A percentile compares a stretch with the other conserved stretches of the same genome.
Evolutionary conservation across 768 basidiomycete genomes (phyloP).

Genomic region (Tricholoma furcatifolium): DNA sequence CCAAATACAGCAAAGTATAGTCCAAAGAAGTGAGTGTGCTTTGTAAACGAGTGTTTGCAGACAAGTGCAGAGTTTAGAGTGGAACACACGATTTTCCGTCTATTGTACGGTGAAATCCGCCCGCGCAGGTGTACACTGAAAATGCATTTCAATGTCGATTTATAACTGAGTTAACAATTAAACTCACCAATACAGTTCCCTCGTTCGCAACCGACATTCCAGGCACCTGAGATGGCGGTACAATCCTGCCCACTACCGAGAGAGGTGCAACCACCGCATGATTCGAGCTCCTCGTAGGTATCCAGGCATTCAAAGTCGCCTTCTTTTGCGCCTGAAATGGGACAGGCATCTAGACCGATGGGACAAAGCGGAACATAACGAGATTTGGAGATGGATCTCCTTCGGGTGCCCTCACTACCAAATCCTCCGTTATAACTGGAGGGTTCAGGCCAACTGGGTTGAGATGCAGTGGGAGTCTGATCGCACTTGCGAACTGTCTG

Average conservation of each 20-base stretch:
- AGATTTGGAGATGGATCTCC: constrained; percentile 29
- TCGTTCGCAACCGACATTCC: constrained; percentile 69
- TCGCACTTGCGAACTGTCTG: constrained; percentile 39
- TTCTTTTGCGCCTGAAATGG: constrained; percentile 38
- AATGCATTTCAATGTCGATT: background rate
- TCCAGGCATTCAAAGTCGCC: constrained; percentile 67
- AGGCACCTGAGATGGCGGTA: constrained; percentile 59
- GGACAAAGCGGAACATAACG: constrained; percentile 50
- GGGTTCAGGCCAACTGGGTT: constrained; percentile 38
- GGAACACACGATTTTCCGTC: constrained; percentile 44
- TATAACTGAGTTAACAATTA: background rate
- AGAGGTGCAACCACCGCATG: constrained; percentile 75
- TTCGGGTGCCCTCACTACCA: constrained; percentile 11
- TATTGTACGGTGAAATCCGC: constrained; percentile 40
- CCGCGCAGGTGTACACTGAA: constrained; percentile 50
- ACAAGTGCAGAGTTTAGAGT: constrained; percentile 21
- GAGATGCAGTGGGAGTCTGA: constrained; percentile 28
- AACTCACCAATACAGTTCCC: constrained; percentile 53
- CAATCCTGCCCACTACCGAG: constrained; percentile 71
- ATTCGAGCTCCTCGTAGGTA: constrained; percentile 56
- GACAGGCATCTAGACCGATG: constrained; percentile 53
- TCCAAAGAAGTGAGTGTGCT: no score
- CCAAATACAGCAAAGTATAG: constrained; percentile 2
- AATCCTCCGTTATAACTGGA: constrained; percentile 23
- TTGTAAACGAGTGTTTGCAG: background rate